phyloP scores from a whole-genome alignment of 139 green algal species.

The Gonium pectorale region DNA sequence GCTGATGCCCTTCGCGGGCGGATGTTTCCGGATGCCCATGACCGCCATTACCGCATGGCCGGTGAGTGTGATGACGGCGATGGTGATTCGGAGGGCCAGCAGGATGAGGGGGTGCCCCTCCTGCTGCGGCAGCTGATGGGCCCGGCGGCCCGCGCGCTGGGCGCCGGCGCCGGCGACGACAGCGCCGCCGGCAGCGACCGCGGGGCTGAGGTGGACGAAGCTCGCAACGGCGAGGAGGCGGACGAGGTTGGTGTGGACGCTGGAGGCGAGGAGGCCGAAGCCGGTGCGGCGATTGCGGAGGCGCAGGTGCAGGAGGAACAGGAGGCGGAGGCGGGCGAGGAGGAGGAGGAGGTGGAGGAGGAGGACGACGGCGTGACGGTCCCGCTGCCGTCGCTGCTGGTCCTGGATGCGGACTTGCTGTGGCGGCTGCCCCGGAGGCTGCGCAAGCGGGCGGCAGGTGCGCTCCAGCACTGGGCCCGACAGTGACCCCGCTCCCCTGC shows the following conservation, averaged over 20 bases:
- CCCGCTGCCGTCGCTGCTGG: constrained; percentile 25
- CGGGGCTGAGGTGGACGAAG: background rate
- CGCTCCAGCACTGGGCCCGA: background rate
- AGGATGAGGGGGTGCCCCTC: background rate
- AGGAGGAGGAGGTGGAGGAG: background rate
- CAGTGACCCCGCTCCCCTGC: too few relatives aligned
- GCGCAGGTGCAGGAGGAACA: background rate
- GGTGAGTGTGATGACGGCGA: too few relatives aligned
- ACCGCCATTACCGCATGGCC: too few relatives aligned
- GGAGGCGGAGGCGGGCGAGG: constrained; percentile 1
- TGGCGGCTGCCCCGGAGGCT: constrained; percentile 3
- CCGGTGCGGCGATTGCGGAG: background rate
- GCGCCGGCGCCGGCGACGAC: background rate
- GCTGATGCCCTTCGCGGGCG: too few relatives aligned
- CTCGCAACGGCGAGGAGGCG: background rate
- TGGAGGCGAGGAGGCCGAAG: background rate
- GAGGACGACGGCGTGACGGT: constrained; percentile 21
- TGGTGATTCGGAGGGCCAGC: background rate
- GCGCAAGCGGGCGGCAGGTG: background rate
- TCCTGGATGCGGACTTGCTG: constrained; percentile 27
- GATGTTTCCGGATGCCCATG: too few relatives aligned
- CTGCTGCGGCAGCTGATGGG: background rate
- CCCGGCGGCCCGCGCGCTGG: background rate
- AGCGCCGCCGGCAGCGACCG: background rate
- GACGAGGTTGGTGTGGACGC: background rate